These are phyloP conservation scores for Cladosporium cucumerinum DNA, from an alignment of 2,329 filamentous ascomycete species.

Conservation along the genomic window DNA sequence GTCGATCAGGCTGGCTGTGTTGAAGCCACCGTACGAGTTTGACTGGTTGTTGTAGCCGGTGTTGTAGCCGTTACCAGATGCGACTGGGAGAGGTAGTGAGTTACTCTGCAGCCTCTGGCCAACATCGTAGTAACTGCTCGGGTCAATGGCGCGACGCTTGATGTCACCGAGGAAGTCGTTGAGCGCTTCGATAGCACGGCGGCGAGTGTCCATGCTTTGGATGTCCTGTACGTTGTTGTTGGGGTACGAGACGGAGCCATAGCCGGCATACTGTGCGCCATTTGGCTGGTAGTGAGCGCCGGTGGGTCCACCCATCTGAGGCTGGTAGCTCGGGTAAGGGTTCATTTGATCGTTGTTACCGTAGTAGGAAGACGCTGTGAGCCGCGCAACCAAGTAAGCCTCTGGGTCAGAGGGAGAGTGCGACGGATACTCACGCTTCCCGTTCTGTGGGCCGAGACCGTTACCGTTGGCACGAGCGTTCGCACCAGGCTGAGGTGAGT, in stretches of 20 bases:
- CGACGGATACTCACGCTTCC: conserved; percentile 40
- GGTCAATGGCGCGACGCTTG: conserved; percentile 88
- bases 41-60: conserved; percentile 35
- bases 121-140: conserved; percentile 84
- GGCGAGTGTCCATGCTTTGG: conserved; percentile 63
- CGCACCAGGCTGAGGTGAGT: conserved; percentile 56
- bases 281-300: conserved; percentile 26
- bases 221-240: conserved; percentile 37
- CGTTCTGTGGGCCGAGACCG: conserved; percentile 36
- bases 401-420: conserved; percentile 20
- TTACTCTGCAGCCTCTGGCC: conserved; percentile 79
- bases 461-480: conserved; percentile 25
- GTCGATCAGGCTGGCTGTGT: conserved; percentile 34
- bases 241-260: conserved; percentile 47
- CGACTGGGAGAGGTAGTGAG: conserved; percentile 46
- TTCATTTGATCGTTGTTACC: conserved; percentile 32
- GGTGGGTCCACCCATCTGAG: conserved; percentile 24
- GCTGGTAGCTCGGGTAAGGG: conserved; percentile 33
- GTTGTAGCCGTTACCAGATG: conserved; percentile 36
- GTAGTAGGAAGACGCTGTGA: conserved; percentile 33
- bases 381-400: conserved; percentile 20
- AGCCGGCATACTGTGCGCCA: conserved; percentile 34
- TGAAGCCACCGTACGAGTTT: conserved; percentile 27
- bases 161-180: conserved; percentile 93
- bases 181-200: conserved; percentile 76